Evolutionary conservation across 495 filamentous ascomycete genomes (phyloP).

Genomic region (Penicillium robsamsonii): DNA sequence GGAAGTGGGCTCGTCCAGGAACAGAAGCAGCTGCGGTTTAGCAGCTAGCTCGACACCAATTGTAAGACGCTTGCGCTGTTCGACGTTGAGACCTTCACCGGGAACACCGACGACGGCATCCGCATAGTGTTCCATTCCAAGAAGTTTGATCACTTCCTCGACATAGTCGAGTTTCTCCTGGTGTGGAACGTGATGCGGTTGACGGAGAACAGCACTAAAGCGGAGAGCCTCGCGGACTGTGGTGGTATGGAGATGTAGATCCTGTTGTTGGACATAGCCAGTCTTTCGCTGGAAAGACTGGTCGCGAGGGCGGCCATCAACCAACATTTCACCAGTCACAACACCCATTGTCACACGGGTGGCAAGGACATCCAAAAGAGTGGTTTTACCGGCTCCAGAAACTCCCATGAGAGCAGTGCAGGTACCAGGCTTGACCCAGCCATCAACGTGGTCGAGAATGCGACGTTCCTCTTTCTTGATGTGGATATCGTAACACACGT

Average conservation of each 20-base stretch:
- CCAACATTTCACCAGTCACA: constrained; percentile 53
- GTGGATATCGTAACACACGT: constrained; percentile 70
- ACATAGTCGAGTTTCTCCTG: constrained; percentile 86
- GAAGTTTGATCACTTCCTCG: constrained; percentile 87
- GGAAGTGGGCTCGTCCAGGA: constrained; percentile 88
- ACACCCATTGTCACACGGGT: constrained; percentile 53
- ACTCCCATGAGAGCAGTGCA: constrained; percentile 66
- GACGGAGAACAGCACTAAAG: constrained; percentile 83
- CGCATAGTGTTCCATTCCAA: constrained; percentile 69
- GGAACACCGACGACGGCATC: constrained; percentile 46
- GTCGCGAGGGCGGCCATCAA: constrained; percentile 58
- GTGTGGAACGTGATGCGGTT: constrained; percentile 66
- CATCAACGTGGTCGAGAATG: constrained; percentile 62
- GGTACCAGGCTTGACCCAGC: constrained; percentile 65
- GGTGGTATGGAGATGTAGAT: constrained; percentile 81
- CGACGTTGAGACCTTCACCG: constrained; percentile 74
- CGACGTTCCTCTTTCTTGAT: constrained; percentile 57
- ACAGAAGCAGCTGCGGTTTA: constrained; percentile 79
- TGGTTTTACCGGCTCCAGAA: constrained; percentile 68
- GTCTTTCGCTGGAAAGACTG: constrained; percentile 88
- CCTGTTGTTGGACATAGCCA: constrained; percentile 94
- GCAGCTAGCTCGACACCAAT: constrained; percentile 92
- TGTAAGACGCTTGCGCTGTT: constrained; percentile 84
- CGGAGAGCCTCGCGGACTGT: constrained; percentile 82
- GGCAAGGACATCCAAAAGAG: constrained; percentile 60